Conservation (phyloP, 1,284 basidiomycete genomes). For the Ustilago lituana region DNA sequence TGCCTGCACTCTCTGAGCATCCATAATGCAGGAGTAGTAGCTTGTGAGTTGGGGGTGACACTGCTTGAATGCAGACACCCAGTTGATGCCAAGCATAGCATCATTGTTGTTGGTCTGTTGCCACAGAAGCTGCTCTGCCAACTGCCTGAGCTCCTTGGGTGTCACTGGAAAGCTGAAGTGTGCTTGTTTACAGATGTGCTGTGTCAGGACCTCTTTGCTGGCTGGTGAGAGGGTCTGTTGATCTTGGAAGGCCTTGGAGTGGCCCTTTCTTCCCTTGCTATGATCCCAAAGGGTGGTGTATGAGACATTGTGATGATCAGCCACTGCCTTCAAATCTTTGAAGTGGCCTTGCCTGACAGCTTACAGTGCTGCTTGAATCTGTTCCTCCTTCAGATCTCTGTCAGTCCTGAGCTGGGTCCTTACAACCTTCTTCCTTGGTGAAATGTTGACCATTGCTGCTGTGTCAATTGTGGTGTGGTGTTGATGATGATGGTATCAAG, state of each 20-base stretch:
- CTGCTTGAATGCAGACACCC: not conserved
- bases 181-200: not conserved
- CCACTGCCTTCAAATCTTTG: not conserved
- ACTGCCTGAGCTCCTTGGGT: not conserved
- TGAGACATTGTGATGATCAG: not conserved
- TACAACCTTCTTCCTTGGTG: not conserved
- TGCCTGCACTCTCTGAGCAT: not conserved
- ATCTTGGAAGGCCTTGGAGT: not conserved
- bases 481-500: no score
- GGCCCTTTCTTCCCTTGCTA: not conserved
- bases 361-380: not conserved
- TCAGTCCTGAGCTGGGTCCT: not conserved
- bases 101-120: not conserved
- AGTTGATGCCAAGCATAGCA: not conserved
- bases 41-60: no score
- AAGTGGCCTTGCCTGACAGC: not conserved
- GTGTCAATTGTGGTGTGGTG: no score
- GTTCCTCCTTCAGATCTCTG: not conserved
- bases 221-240: not conserved
- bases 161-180: not conserved
- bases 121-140: not conserved
- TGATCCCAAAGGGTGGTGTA: no score
- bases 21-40: not conserved
- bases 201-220: not conserved
- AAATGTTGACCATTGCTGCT: constrained; percentile 4